Base-by-base conservation (phyloP, 352 stramenopile species). In the Globisporangium parvum region DNA sequence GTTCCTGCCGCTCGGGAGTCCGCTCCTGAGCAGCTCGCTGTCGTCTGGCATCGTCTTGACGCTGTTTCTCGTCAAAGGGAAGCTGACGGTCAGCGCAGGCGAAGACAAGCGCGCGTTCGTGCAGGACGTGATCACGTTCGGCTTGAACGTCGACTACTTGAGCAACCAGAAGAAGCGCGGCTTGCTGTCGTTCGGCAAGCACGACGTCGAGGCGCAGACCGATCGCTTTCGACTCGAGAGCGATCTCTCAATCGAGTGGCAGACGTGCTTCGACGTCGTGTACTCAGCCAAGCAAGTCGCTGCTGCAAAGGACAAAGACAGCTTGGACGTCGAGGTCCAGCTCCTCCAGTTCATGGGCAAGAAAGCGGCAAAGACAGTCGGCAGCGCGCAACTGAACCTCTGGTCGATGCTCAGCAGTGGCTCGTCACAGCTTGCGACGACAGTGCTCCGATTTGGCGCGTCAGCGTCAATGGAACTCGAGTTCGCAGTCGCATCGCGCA, bases 261-360 rank as follows among this genome's bases (percentile, higher is more conserved):
- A 52, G 24, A 60, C 42, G 4, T 60, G 60, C 15, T 65, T 57
- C 17, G 52, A 60, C 15, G 55, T 68, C 17, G 37, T 62, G 20
- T 51, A 60, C 35, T 67, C 55, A 40, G 59, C 28, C 52, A 76
- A 67, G 20, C 56, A 60, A 44, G 42, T 65, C 6, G 39, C 49
- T 15, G 46, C 55, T 8, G 60, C 47, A 0, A 67, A 65, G 47
- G 70, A 76, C 23, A 76, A 75, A 46, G 70, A 79, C 33, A 35
- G 45, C 14, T 51, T 79, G 17, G 54, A 70, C 2, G 23, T 79
- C 1, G 67, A 74, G 35, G 17, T 79, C 6, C 41, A 56, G 15
- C 48, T 79, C 9, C 59, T 54, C 14, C 48, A 53, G 50, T 28
- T 21, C 26, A 21, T 28, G 24, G 60, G 62, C 0, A 73, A 65